These are phyloP conservation scores for Carnegiea gigantea DNA, from an alignment of 179 eudicot species.

Conservation along the genomic window DNA sequence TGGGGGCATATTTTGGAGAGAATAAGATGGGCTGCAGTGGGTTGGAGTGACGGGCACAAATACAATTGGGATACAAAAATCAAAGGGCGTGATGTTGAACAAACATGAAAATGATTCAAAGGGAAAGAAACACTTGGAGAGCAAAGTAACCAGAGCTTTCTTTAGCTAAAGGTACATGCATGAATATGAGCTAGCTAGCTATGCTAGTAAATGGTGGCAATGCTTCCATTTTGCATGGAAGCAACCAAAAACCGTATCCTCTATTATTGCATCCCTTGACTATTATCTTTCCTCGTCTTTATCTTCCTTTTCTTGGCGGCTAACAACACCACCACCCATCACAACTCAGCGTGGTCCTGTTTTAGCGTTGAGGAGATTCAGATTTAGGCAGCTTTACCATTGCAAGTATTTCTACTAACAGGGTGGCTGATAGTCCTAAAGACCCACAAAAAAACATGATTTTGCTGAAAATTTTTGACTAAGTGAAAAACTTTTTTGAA, in stretches of 20 bases:
- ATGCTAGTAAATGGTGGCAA: background rate
- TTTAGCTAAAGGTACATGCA: background rate
- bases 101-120: slow-evolving; percentile 14
- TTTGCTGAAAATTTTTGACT: too few species aligned
- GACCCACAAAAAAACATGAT: too few species aligned
- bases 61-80: background rate
- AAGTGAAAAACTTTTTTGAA: too few species aligned
- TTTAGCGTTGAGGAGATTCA: too few species aligned
- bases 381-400: too few species aligned
- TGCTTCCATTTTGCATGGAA: background rate
- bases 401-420: too few species aligned
- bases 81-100: background rate
- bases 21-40: background rate
- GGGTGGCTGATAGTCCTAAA: too few species aligned
- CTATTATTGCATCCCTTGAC: background rate
- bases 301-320: background rate
- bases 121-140: slow-evolving; percentile 10
- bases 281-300: background rate
- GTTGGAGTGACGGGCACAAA: background rate
- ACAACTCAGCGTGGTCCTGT: too few species aligned
- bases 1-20: too few species aligned
- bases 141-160: background rate
- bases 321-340: background rate
- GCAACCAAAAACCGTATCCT: background rate
- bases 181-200: background rate